Base-by-base conservation (phyloP, 1,139 yeast species). In the Geotrichum europaeum region DNA sequence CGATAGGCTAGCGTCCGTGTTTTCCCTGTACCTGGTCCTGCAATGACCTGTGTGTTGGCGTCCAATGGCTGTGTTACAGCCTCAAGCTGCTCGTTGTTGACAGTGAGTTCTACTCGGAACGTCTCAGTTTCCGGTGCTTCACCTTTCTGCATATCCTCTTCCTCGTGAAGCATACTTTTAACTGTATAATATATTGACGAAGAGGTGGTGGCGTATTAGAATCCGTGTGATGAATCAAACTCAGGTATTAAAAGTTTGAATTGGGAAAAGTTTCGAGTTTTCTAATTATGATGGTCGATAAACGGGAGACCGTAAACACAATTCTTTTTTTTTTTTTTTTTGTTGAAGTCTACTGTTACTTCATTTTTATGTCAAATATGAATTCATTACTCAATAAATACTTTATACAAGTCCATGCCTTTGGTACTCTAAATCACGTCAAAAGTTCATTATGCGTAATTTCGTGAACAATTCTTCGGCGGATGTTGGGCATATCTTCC, bases 21-120 rank as follows among this genome's bases (percentile, higher is more conserved):
- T 72, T 91, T 88, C 4, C 92, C 92, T 2, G 86, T 87, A 2
- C 98, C 97, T 0, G 97, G 97, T 0, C 97, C 97, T 0, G 97
- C 97, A 34, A 91, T 79, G 34, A 92, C 84, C 70, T 89, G 96
- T 49, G 90, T 76, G 32, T 81, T 79, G 0, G 84, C 82, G 24
- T 74, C 70, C 2, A 77, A 68, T 0, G 86, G 82, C 5, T 84
- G 78, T 1, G 80, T 76, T 1, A 86, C 91, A 0, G 96, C 96
- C 58, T 72, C 66, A 10, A 66, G 67, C 71, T 90, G 97, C 45
- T 79, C 79, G 0, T 67, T 70, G 68, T 90, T 90, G 63, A 89
- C 78, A 32, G 55, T 56, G 15, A 55, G 36, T 18, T 40, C 47
- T 3, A 40, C 47, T 40, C 47, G 47, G 18, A n/a, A 40, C 12